These are phyloP conservation scores for Sequoia sempervirens DNA, from an alignment of 75 land plant species.

Conservation along the genomic window DNA sequence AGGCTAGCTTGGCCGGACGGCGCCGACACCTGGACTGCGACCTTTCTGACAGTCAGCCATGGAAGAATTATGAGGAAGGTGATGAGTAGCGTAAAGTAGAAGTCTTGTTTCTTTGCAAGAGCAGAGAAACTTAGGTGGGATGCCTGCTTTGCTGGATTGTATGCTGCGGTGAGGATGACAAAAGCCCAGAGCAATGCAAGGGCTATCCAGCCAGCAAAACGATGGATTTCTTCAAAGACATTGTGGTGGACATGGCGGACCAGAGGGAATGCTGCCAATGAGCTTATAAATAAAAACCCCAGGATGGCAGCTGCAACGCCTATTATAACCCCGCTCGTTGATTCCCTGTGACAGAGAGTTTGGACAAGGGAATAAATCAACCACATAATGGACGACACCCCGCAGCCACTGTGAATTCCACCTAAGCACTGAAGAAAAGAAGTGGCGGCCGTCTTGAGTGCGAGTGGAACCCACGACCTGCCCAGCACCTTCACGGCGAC, in stretches of 20 bases:
- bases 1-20: conserved; percentile 44
- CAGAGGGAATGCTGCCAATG: conserved; percentile 53
- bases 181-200: conserved; percentile 23
- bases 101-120: conserved; percentile 29
- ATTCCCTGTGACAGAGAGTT: conserved; percentile 19
- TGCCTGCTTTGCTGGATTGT: conserved; percentile 28
- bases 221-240: conserved; percentile 44
- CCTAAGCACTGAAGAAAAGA: conserved; percentile 30
- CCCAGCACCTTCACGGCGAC: conserved; percentile 34
- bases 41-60: conserved; percentile 42
- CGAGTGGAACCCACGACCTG: conserved; percentile 37
- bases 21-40: conserved; percentile 33
- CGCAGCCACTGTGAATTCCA: too few relatives aligned
- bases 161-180: conserved; percentile 36
- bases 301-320: conserved; percentile 27
- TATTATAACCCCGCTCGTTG: conserved; percentile 12
- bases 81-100: conserved; percentile 48
- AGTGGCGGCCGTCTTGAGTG: conserved; percentile 30
- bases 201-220: conserved; percentile 53
- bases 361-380: conserved; percentile 27
- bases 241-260: conserved; percentile 33
- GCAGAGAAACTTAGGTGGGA: conserved; percentile 12
- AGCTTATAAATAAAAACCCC: conserved; percentile 24
- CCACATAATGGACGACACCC: conserved; percentile 21
- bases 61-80: conserved; percentile 45